Percentiles rank a stretch among this genome's conserved stretches.
These are phyloP conservation scores for Neonectria hederae DNA, from an alignment of 2,329 filamentous ascomycete species.

Conservation along the genomic window DNA sequence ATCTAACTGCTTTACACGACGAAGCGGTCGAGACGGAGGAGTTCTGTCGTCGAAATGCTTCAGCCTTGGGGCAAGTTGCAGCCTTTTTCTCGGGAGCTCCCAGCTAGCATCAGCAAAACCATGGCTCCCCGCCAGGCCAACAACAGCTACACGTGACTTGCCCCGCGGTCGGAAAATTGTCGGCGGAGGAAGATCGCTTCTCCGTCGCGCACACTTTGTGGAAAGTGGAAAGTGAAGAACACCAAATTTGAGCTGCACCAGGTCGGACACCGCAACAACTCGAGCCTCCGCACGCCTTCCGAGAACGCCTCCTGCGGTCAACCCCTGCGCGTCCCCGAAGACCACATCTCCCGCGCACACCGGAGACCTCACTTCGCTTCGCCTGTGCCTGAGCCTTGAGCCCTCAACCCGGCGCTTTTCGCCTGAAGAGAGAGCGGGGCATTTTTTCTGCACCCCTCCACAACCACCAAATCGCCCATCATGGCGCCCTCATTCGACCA, in stretches of 20 bases:
- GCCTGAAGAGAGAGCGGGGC: slow-evolving; percentile 48
- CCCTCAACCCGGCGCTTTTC: slow-evolving; percentile 31
- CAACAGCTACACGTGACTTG: slow-evolving; percentile 51
- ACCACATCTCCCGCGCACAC: slow-evolving; percentile 34
- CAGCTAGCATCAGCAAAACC: slow-evolving; percentile 34
- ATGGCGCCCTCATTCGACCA: slow-evolving; percentile 94
- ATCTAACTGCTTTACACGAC: slow-evolving; percentile 33
- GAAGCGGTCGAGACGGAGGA: slow-evolving; percentile 35
- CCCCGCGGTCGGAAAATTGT: slow-evolving; percentile 46
- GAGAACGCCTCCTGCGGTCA: slow-evolving; percentile 39
- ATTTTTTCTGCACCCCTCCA: slow-evolving; percentile 49
- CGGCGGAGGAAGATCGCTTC: slow-evolving; percentile 52
- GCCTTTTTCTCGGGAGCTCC: slow-evolving; percentile 43
- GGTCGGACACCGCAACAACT: slow-evolving; percentile 41
- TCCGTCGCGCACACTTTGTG: slow-evolving; percentile 54
- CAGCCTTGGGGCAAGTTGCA: slow-evolving; percentile 44
- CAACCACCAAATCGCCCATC: slow-evolving; percentile 56
- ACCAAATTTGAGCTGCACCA: slow-evolving; percentile 51
- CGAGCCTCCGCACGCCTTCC: slow-evolving; percentile 42
- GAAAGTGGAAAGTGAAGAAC: slow-evolving; percentile 47
- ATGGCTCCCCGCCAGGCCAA: slow-evolving; percentile 39
- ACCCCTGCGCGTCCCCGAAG: slow-evolving; percentile 34
- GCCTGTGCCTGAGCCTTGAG: slow-evolving; percentile 23
- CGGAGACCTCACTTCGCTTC: slow-evolving; percentile 30
- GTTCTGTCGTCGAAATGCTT: slow-evolving; percentile 42